A percentile compares a stretch with the other conserved stretches of the same genome.
Conservation (phyloP, 495 filamentous ascomycete genomes). For the Neohortaea acidophila region DNA sequence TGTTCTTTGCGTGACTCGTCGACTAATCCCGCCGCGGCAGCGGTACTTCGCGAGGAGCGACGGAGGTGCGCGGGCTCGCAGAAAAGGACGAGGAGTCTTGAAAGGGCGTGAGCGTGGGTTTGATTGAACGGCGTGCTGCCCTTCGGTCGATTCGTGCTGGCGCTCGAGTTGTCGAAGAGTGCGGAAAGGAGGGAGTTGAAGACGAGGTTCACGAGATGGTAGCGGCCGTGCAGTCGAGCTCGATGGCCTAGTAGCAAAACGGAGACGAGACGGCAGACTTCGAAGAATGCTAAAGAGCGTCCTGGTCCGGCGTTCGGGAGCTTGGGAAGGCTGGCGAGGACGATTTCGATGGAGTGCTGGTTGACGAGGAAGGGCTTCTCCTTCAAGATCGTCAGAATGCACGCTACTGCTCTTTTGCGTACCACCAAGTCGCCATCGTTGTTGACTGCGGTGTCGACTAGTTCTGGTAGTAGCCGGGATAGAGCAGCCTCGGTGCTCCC, state of each 20-base stretch:
- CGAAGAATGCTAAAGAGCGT: conserved; percentile 30
- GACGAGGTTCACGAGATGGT: conserved; percentile 49
- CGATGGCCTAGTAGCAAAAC: conserved; percentile 44
- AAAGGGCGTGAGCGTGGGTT: conserved; percentile 45
- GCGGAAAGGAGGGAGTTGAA: conserved; percentile 49
- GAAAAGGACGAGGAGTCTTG: conserved; percentile 58
- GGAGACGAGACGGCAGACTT: conserved; percentile 43
- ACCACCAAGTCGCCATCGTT: too few relatives aligned
- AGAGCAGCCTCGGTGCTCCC: too few relatives aligned
- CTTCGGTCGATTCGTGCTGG: background rate
- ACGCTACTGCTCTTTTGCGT: conserved; percentile 1
- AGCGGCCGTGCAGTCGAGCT: conserved; percentile 51
- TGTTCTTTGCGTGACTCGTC: conserved; percentile 65
- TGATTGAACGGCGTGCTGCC: conserved; percentile 25
- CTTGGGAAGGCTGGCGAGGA: background rate
- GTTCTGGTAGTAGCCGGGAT: too few relatives aligned
- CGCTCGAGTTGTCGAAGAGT: conserved; percentile 38
- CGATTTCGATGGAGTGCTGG: conserved; percentile 14
- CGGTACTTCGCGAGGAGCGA: conserved; percentile 34
- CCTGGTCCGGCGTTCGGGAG: background rate
- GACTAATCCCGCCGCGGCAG: too few relatives aligned
- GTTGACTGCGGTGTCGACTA: too few relatives aligned
- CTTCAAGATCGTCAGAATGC: conserved; percentile 11
- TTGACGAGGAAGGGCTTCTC: conserved; percentile 13
- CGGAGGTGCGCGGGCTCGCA: conserved; percentile 65